A percentile compares a stretch with the other conserved stretches of the same genome.
phyloP scores from a whole-genome alignment of 805 yeast species.

The Sugiyamaella floridensis region DNA sequence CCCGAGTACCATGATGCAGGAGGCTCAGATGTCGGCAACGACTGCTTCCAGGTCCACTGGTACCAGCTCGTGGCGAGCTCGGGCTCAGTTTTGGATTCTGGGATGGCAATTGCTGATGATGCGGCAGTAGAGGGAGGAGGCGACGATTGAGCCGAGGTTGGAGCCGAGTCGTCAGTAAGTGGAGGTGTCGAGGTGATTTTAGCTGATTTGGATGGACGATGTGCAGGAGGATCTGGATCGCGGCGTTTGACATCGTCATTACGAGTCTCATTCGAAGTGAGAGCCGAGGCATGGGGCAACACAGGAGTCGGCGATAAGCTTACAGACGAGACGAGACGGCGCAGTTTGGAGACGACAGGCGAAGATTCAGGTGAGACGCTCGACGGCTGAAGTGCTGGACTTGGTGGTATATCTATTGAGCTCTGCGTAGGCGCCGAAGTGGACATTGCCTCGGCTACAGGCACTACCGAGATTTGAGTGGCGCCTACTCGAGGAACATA shows the following conservation, averaged over 20 bases:
- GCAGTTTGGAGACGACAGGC: background rate
- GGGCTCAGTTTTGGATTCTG: background rate
- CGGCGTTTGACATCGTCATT: no score
- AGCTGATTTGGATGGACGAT: no score
- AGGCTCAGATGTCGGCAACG: background rate
- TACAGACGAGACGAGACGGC: background rate
- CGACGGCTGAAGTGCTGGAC: background rate
- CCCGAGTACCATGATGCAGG: background rate
- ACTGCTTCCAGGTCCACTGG: background rate
- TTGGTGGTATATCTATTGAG: background rate
- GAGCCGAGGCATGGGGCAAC: background rate
- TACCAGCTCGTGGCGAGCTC: background rate
- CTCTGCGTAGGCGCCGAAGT: background rate
- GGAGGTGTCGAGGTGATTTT: no score
- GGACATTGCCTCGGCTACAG: background rate
- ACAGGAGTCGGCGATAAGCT: background rate
- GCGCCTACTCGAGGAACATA: background rate
- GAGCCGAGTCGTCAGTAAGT: background rate
- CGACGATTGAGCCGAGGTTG: background rate
- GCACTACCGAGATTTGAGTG: background rate
- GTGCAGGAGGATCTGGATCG: no score
- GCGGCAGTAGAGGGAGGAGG: background rate
- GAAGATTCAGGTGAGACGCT: background rate
- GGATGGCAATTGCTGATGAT: background rate
- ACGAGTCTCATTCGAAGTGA: no score